These are phyloP conservation scores for Parachaetomium inaequale DNA, from an alignment of 495 filamentous ascomycete species.

Conservation along the genomic window DNA sequence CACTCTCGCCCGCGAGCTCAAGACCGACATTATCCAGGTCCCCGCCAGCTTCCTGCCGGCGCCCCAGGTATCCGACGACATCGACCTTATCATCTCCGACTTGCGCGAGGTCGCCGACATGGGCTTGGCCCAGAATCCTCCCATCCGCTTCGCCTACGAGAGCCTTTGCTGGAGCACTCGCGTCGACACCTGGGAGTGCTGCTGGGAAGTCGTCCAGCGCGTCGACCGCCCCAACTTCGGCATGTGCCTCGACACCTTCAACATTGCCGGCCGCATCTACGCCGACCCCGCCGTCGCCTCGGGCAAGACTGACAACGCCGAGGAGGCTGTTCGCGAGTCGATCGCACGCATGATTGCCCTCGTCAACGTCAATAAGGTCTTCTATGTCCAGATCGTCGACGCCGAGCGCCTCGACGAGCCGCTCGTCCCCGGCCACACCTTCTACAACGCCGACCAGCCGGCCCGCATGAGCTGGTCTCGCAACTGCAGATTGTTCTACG, in stretches of 20 bases:
- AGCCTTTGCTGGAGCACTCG: conserved; percentile 71
- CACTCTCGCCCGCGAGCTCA: conserved; percentile 56
- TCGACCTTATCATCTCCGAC: conserved; percentile 59
- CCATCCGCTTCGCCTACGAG: conserved; percentile 73
- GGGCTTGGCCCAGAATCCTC: conserved; percentile 49
- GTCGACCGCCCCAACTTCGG: conserved; percentile 74
- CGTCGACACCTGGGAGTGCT: conserved; percentile 66
- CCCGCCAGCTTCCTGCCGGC: conserved; percentile 66
- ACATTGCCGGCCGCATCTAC: conserved; percentile 71
- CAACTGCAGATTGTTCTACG: conserved; percentile 73
- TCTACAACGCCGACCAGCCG: conserved; percentile 60
- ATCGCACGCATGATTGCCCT: conserved; percentile 53
- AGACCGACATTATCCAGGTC: conserved; percentile 69
- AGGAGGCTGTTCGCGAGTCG: conserved; percentile 53
- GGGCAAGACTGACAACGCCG: conserved; percentile 56
- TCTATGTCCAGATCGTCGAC: conserved; percentile 78
- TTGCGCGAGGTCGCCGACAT: conserved; percentile 63
- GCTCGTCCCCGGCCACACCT: conserved; percentile 59
- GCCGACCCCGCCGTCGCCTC: conserved; percentile 59
- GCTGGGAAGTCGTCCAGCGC: conserved; percentile 62
- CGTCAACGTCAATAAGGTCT: conserved; percentile 66
- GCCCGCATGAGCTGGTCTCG: conserved; percentile 76
- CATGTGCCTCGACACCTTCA: conserved; percentile 76
- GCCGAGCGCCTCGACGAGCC: conserved; percentile 61
- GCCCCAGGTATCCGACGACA: conserved; percentile 54